These are phyloP conservation scores for Talaromyces sp. DNA, from an alignment of 2,329 filamentous ascomycete genomes.

Conservation along the genomic window DNA sequence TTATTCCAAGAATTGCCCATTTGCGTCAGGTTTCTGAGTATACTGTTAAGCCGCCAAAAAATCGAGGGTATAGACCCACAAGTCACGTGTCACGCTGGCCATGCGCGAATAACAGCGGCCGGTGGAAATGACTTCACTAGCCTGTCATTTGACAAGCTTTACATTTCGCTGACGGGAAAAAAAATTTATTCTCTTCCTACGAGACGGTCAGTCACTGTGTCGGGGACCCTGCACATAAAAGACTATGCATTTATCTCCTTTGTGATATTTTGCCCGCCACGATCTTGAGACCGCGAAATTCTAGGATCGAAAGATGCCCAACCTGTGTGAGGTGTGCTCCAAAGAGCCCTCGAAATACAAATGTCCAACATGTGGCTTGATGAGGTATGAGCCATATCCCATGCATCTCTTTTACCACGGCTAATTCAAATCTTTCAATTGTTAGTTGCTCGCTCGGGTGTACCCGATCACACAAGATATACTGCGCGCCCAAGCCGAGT, in stretches of 20 bases:
- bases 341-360: constrained; percentile 33
- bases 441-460: constrained; percentile 42
- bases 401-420: not conserved
- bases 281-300: not conserved
- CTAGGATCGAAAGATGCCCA: constrained; percentile 21
- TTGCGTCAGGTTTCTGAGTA: too few species aligned
- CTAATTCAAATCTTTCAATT: not conserved
- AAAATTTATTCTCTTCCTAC: too few species aligned
- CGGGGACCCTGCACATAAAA: too few species aligned
- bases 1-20: not conserved
- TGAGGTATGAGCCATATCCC: constrained; percentile 28
- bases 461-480: constrained; percentile 40
- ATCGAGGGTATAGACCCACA: not conserved
- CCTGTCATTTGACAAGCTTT: too few species aligned
- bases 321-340: constrained; percentile 33
- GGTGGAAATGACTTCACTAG: not conserved
- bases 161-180: too few species aligned
- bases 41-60: not conserved
- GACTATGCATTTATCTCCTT: not conserved
- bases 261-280: not conserved
- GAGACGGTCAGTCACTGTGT: too few species aligned
- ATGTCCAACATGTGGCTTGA: constrained; percentile 32
- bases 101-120: not conserved
- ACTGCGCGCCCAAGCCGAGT: constrained; percentile 27
- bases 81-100: not conserved